Evolutionary conservation across 75 land plant genomes (phyloP).

Genomic region (Azolla pinnata): DNA sequence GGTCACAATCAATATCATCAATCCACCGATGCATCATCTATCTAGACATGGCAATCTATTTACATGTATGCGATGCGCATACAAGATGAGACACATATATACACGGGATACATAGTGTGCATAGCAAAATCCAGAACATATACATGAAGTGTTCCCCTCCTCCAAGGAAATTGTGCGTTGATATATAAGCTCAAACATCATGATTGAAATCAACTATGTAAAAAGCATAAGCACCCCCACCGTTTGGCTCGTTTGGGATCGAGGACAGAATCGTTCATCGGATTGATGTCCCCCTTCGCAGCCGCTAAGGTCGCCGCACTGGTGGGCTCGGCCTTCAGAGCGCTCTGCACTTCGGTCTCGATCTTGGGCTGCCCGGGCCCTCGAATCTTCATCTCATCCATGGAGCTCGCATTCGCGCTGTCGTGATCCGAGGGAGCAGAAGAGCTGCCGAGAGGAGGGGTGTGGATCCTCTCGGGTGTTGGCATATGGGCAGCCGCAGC

Average conservation of each 20-base stretch:
- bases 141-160: too few relatives aligned
- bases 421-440: conserved; percentile 35
- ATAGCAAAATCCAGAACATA: too few relatives aligned
- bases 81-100: too few relatives aligned
- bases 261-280: conserved; percentile 16
- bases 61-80: too few relatives aligned
- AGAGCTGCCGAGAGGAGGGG: conserved; percentile 10
- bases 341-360: conserved; percentile 28
- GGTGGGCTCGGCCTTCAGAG: conserved; percentile 6
- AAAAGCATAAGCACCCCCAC: too few relatives aligned
- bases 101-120: too few relatives aligned
- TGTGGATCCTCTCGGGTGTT: conserved; percentile 18
- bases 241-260: conserved; percentile 33
- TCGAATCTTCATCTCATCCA: conserved; percentile 15
- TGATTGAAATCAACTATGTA: too few relatives aligned
- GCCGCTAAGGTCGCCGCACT: conserved; percentile 2
- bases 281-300: conserved; percentile 10
- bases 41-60: too few relatives aligned
- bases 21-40: too few relatives aligned
- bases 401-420: conserved; percentile 29
- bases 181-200: too few relatives aligned
- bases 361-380: conserved; percentile 13
- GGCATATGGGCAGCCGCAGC: conserved; percentile 9
- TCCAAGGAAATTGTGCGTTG: too few relatives aligned
- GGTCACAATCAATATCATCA: too few relatives aligned